A percentile compares a stretch with the other conserved stretches of the same genome.
Evolutionary conservation across 2,329 filamentous ascomycete genomes (phyloP).

Genomic region (Cladosporium sp.): DNA sequence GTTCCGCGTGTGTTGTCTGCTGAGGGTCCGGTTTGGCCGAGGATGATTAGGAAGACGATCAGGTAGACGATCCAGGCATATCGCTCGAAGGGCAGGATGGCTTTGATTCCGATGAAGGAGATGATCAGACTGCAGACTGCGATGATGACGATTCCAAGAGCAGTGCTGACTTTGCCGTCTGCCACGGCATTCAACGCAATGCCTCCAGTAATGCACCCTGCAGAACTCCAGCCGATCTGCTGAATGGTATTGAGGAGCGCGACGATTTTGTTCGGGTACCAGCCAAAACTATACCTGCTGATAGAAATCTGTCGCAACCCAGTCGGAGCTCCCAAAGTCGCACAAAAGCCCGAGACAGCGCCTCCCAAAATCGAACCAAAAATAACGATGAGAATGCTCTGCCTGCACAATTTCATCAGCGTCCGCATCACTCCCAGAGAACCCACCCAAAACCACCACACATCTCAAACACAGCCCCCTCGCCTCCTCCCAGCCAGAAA

Average conservation of each 20-base stretch:
- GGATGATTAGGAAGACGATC: conserved; percentile 45
- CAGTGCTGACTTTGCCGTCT: conserved; percentile 39
- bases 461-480: too few species aligned
- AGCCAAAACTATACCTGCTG: conserved; percentile 47
- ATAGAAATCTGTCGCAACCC: conserved; percentile 42
- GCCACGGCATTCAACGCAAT: conserved; percentile 39
- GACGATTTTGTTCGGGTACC: conserved; percentile 46
- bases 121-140: conserved; percentile 35
- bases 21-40: conserved; percentile 38
- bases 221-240: conserved; percentile 40
- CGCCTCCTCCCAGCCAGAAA: too few species aligned
- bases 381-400: conserved; percentile 31
- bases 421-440: too few species aligned
- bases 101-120: conserved; percentile 38
- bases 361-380: conserved; percentile 31
- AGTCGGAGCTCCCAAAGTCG: conserved; percentile 31
- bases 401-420: conserved; percentile 18
- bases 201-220: conserved; percentile 41
- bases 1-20: conserved; percentile 20
- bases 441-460: too few species aligned
- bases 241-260: conserved; percentile 45
- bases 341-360: conserved; percentile 30
- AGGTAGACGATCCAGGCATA: conserved; percentile 47
- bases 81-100: conserved; percentile 45
- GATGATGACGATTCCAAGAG: conserved; percentile 42